Evolutionary conservation across 495 filamentous ascomycete genomes (phyloP), one percentile per base, ranked within the genome.

Genomic region (Xylaria scruposa): DNA sequence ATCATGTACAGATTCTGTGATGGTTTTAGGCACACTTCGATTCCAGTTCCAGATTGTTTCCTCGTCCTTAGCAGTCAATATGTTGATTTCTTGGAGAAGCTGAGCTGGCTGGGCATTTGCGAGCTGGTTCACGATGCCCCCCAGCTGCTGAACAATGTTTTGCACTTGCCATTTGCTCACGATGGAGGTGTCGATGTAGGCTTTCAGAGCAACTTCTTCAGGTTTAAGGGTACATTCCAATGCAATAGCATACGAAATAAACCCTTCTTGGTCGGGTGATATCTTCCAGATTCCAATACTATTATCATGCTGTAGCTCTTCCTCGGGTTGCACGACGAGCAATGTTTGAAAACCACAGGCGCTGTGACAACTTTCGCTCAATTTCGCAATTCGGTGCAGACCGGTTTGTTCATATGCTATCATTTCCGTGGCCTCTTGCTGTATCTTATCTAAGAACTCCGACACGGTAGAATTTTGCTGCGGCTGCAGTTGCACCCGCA

Each of bases 401-500:
- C 46, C 46, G 6, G 46, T n/a, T 19, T 49, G 46, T n/a, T n/a
- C 17, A 8, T n/a, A 49, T n/a, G 46, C 17, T n/a, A 49, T 49
- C 46, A 49, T n/a, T n/a, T n/a, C 46, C 1, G 17, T 49, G 17
- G 46, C 17, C 7, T 49, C 17, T n/a, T 49, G 46, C 5, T 49
- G 46, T 49, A 49, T 8, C 7, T 49, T 19, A 4, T n/a, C 4
- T 19, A 49, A 49, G 4, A 49, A 49, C 1, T n/a, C 17, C 5
- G 17, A n/a, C 46, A 49, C 46, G 6, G 46, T 49, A n/a, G 4
- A 8, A 49, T 21, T 17, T 47, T 19, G 44, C 17, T 47, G 44
- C 46, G 17, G 3, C 15, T 49, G 17, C 17, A 46, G 13, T 2
- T 17, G 13, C 4, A 82, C 76, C 2, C 89, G 82, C 17, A 87